These are phyloP conservation scores for Plenodomus tracheiphilus DNA, from an alignment of 2,329 filamentous ascomycete species.

Conservation along the genomic window DNA sequence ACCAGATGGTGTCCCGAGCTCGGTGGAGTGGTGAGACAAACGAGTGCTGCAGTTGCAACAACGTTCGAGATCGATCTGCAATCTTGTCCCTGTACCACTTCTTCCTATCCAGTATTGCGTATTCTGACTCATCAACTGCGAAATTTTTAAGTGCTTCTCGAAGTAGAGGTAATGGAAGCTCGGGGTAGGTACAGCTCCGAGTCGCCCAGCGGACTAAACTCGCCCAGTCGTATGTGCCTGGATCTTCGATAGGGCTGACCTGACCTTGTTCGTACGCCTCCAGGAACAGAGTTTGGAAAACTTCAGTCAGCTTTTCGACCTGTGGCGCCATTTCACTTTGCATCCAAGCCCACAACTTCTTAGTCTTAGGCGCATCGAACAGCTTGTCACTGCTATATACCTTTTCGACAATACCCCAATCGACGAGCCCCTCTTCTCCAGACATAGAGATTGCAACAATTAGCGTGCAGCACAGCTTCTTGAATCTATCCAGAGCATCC, in stretches of 20 bases:
- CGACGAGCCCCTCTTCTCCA: slow-evolving; percentile 40
- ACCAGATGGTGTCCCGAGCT: slow-evolving; percentile 1
- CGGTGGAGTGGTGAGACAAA: slow-evolving; percentile 31
- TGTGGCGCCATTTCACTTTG: slow-evolving; percentile 43
- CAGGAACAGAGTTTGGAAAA: slow-evolving; percentile 69
- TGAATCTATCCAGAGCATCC: slow-evolving; percentile 30
- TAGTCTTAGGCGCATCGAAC: slow-evolving; percentile 38
- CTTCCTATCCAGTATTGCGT: slow-evolving; percentile 26
- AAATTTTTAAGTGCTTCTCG: slow-evolving; percentile 25
- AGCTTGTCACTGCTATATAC: slow-evolving; percentile 42
- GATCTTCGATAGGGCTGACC: slow-evolving; percentile 63
- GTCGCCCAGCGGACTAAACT: slow-evolving; percentile 68
- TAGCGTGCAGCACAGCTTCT: slow-evolving; percentile 37
- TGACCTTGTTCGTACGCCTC: slow-evolving; percentile 66
- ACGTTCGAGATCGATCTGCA: slow-evolving; percentile 26
- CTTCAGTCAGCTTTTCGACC: slow-evolving; percentile 61
- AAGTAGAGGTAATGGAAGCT: slow-evolving; percentile 26
- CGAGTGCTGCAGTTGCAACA: slow-evolving; percentile 26
- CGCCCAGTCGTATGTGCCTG: slow-evolving; percentile 69
- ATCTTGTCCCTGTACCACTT: slow-evolving; percentile 32
- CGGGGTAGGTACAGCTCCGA: slow-evolving; percentile 44
- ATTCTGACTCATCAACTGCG: slow-evolving; percentile 32
- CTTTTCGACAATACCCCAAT: slow-evolving; percentile 49
- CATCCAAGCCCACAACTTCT: slow-evolving; percentile 46
- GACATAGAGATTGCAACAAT: slow-evolving; percentile 39